Conservation (phyloP, 805 yeast genomes). For the Candida hispaniensis region DNA sequence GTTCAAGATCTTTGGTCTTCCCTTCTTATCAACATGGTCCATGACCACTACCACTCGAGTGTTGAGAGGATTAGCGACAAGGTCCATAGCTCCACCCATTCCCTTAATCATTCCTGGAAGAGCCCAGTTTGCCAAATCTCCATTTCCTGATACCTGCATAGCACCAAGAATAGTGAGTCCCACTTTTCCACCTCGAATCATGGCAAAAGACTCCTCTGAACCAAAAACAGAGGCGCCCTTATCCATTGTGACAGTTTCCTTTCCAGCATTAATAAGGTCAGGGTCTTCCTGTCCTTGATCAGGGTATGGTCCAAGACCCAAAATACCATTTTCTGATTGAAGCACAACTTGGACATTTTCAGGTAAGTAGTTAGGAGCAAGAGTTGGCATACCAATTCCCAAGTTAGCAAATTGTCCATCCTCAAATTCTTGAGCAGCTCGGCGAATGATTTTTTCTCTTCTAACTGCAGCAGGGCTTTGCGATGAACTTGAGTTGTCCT, state of each 20-base stretch:
- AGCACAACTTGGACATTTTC: conserved; percentile 32
- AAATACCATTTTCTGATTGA: conserved; percentile 41
- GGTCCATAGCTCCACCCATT: conserved; percentile 48
- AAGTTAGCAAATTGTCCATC: conserved; percentile 37
- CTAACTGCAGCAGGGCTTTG: conserved; percentile 7
- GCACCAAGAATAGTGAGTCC: conserved; percentile 39
- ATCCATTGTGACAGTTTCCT: conserved; percentile 39
- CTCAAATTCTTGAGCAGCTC: conserved; percentile 39
- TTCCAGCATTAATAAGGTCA: conserved; percentile 42
- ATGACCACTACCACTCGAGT: conserved; percentile 39
- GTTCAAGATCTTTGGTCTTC: conserved; percentile 37
- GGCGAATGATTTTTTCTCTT: conserved; percentile 32
- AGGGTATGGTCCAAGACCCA: conserved; percentile 42
- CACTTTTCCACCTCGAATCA: conserved; percentile 40
- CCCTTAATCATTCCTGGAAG: conserved; percentile 42
- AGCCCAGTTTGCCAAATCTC: conserved; percentile 46
- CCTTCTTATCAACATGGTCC: conserved; percentile 40
- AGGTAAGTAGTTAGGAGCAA: conserved; percentile 36
- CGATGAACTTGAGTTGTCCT: conserved; percentile 1
- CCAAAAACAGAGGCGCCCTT: conserved; percentile 42
- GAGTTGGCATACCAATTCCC: conserved; percentile 44
- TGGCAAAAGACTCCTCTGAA: conserved; percentile 41
- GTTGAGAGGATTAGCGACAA: conserved; percentile 37
- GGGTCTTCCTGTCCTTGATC: conserved; percentile 36
- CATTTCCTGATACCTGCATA: conserved; percentile 38